Percentiles rank a stretch among this genome's conserved stretches.
These are phyloP conservation scores for Chimonanthus praecox DNA, from an alignment of 164 flowering plant species.

Conservation along the genomic window DNA sequence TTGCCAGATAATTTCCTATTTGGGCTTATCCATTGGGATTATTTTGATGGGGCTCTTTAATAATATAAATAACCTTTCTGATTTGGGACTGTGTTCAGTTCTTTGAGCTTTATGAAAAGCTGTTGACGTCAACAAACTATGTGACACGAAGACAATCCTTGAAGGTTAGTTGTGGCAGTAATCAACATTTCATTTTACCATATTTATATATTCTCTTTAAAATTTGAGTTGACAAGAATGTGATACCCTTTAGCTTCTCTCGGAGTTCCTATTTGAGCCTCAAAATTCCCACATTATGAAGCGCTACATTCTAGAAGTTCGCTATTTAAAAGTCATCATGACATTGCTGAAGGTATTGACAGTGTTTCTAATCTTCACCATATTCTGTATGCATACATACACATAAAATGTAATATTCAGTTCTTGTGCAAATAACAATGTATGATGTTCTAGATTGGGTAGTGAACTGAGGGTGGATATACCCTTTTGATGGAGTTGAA, in stretches of 20 bases:
- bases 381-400: too few species aligned
- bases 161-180: conserved; percentile 53
- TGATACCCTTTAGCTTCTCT: conserved; percentile 63
- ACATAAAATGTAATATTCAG: too few species aligned
- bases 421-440: too few species aligned
- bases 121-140: conserved; percentile 80
- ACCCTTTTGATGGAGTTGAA: background rate
- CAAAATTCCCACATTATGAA: conserved; percentile 87
- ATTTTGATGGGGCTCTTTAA: background rate
- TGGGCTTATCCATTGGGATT: background rate
- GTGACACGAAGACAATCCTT: conserved; percentile 96
- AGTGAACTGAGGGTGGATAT: background rate
- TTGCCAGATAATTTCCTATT: background rate
- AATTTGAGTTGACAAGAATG: conserved; percentile 7
- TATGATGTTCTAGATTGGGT: too few species aligned
- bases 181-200: background rate
- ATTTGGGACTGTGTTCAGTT: conserved; percentile 46
- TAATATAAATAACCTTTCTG: background rate
- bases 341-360: conserved; percentile 50
- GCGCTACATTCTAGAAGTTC: conserved; percentile 83
- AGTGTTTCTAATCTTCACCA: background rate
- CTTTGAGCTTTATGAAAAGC: conserved; percentile 73
- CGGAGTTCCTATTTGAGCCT: conserved; percentile 93
- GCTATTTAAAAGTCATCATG: conserved; percentile 81
- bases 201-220: background rate